A percentile compares a stretch with the other conserved stretches of the same genome.
Evolutionary conservation across 164 flowering plant species (phyloP).

Genomic region (Liquidambar formosana): DNA sequence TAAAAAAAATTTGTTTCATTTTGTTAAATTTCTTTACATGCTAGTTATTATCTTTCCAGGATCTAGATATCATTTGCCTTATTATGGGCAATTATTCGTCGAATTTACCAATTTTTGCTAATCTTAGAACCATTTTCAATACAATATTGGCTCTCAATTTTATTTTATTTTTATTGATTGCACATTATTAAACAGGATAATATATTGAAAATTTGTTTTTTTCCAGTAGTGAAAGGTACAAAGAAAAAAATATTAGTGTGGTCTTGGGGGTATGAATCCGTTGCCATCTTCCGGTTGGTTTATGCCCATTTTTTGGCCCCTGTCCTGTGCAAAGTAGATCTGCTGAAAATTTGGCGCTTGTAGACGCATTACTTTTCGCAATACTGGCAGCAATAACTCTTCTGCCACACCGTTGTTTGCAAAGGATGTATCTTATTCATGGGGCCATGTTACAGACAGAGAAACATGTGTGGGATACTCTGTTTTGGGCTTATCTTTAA

Average conservation of each 20-base stretch:
- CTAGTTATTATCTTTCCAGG: neutral
- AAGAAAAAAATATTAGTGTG: too few species aligned
- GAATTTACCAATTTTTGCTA: neutral
- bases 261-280: too few species aligned
- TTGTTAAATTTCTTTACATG: neutral
- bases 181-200: too few species aligned
- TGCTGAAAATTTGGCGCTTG: too few species aligned
- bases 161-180: too few species aligned
- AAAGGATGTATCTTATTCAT: constrained; percentile 27
- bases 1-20: neutral
- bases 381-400: constrained; percentile 18
- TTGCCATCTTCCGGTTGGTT: too few species aligned
- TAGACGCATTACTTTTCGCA: neutral
- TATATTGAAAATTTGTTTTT: too few species aligned
- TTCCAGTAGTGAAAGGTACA: too few species aligned
- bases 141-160: too few species aligned
- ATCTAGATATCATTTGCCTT: neutral
- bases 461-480: constrained; percentile 19
- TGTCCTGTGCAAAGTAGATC: too few species aligned
- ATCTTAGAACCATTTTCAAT: too few species aligned
- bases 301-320: too few species aligned
- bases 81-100: neutral
- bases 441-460: constrained; percentile 27
- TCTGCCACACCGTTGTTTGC: constrained; percentile 21
- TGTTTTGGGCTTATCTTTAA: constrained; percentile 1